phyloP scores from a whole-genome alignment of 208 protist species.

The Entamoeba dispar region DNA sequence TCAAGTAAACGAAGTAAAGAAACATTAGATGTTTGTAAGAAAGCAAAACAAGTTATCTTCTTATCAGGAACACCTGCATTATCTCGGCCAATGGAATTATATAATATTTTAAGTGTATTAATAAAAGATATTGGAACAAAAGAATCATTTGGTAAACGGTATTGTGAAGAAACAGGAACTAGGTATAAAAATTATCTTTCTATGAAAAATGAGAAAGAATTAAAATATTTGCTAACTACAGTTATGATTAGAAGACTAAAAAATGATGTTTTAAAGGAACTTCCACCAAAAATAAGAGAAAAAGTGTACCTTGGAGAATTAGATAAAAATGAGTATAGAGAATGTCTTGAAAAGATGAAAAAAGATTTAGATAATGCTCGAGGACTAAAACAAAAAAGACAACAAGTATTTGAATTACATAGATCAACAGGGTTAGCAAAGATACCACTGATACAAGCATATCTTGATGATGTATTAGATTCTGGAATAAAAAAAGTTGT shows the following conservation, averaged over 20 bases:
- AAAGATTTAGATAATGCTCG: background rate
- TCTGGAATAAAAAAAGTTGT: background rate
- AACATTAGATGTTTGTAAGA: background rate
- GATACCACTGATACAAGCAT: background rate
- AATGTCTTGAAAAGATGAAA: background rate
- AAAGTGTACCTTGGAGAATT: background rate
- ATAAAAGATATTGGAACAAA: background rate
- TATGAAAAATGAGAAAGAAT: slow-evolving; percentile 3
- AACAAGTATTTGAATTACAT: background rate
- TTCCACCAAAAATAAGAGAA: slow-evolving; percentile 5
- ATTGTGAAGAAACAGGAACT: slow-evolving; percentile 1
- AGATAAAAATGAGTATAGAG: background rate
- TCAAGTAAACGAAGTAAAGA: slow-evolving; percentile 1
- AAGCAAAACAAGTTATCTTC: slow-evolving; percentile 1
- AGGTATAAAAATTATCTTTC: background rate
- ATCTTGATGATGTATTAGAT: background rate
- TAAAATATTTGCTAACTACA: slow-evolving; percentile 1
- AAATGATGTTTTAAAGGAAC: slow-evolving; percentile 3
- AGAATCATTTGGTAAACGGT: background rate
- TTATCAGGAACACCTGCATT: slow-evolving; percentile 15
- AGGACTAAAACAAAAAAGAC: background rate
- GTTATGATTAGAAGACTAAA: slow-evolving; percentile 15
- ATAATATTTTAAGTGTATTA: background rate
- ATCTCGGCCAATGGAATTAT: slow-evolving; percentile 7
- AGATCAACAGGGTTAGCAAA: background rate